A percentile compares a stretch with the other conserved stretches of the same genome.
These are phyloP conservation scores for Neopestalotiopsis sp. DNA, from an alignment of 2,329 filamentous ascomycete genomes.

Conservation along the genomic window DNA sequence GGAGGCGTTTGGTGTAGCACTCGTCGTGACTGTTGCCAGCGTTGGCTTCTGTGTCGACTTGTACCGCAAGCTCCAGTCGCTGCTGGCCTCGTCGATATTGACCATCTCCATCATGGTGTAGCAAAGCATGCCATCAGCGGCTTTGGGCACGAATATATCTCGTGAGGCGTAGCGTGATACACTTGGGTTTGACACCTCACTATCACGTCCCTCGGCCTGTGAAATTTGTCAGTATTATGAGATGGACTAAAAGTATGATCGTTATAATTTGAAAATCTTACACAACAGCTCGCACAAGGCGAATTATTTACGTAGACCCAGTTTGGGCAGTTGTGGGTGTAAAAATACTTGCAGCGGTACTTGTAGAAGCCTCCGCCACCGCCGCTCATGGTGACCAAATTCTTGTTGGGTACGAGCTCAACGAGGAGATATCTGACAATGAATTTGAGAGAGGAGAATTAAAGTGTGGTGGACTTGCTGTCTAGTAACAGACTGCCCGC, in stretches of 20 bases:
- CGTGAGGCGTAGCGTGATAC: constrained; percentile 36
- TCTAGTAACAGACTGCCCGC: constrained; percentile 8
- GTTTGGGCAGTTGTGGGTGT: constrained; percentile 55
- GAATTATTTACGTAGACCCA: constrained; percentile 60
- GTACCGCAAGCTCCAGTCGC: constrained; percentile 44
- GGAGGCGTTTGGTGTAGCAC: constrained; percentile 8
- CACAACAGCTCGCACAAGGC: constrained; percentile 54
- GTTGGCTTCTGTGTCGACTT: constrained; percentile 31
- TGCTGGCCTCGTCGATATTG: constrained; percentile 40
- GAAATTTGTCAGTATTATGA: neutral
- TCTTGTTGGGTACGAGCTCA: neutral
- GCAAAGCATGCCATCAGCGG: constrained; percentile 50
- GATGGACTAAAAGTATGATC: neutral
- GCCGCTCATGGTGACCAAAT: constrained; percentile 38
- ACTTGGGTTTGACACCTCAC: constrained; percentile 36
- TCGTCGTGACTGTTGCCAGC: constrained; percentile 28
- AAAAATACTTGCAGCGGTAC: constrained; percentile 61
- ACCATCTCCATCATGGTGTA: constrained; percentile 55
- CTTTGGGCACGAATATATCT: constrained; percentile 51
- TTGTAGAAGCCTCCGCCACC: constrained; percentile 51
- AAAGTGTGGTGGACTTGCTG: neutral
- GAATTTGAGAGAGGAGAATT: too few relatives aligned
- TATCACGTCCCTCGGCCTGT: constrained; percentile 56
- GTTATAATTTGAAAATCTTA: constrained; percentile 36
- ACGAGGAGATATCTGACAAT: neutral